Evolutionary conservation across 2,329 filamentous ascomycete species (phyloP), one percentile per base, ranked within the genome.

Genomic region (Fusarium temperatum): DNA sequence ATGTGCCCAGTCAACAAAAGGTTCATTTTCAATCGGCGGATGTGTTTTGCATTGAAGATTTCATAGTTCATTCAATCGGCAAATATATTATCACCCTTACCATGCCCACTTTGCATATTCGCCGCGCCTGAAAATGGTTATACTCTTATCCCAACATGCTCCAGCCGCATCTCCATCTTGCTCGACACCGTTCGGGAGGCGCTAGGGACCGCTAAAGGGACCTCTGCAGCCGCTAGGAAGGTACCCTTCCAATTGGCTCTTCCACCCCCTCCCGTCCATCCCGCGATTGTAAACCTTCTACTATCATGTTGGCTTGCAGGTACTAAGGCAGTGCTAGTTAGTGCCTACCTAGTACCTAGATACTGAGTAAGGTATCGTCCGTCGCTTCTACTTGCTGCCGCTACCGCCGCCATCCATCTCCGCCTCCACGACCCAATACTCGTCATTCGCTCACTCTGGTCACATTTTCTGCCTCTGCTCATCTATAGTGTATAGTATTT

Each of bases 281-380:
- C 70, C 58, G 71, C 71, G 38, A 50, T 54, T 56, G 54, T 66
- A 61, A 72, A 74, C 67, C 71, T 74, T 64, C 71, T 35, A 35
- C 32, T 60, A 72, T 72, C 66, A 50, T 67, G 61, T 58, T 59
- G 63, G 66, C 32, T 35, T 35, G 58, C 53, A 74, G 61, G 56
- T 66, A 24, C 61, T 67, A 68, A 54, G 32, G 32, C 32, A 54
- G 45, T 68, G 45, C 45, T 54, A 53, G 65, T 68, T 45, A 57
- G 28, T 32, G 28, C 28, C 39, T 36, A 18, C 35, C 17, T 18
- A 36, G 36, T 30, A 26, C 26, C 26, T 26, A 32, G 22, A 13
- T 20, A 57, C 26, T 30, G 35, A 58, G 66, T 35, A 35, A 35
- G 32, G 32, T 59, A 68, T 71, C 58, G 50, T 54, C 50, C 70